Conservation (phyloP, 352 stramenopile genomes). For the Pythium volutum region DNA sequence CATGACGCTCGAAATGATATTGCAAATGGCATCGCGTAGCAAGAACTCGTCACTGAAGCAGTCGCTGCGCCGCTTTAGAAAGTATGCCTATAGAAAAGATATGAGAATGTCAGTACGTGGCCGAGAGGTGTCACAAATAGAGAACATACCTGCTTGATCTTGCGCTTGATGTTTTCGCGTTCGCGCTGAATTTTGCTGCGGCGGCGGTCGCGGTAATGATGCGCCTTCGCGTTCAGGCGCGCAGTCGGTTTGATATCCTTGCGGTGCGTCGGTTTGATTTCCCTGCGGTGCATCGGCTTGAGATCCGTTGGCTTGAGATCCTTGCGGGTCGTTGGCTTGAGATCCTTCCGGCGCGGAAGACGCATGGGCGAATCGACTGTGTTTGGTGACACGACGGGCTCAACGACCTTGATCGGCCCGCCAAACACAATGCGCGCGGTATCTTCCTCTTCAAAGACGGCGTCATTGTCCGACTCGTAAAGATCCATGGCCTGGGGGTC, state of each 20-base stretch:
- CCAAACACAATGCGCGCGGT: not conserved
- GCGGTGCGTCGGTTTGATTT: not conserved
- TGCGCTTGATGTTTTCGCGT: conserved; percentile 21
- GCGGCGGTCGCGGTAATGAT: conserved; percentile 8
- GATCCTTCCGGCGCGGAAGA: not conserved
- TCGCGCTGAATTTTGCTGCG: conserved; percentile 20
- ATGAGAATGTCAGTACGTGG: not conserved
- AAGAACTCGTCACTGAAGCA: conserved; percentile 12
- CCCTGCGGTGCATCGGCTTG: not conserved
- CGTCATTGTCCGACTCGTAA: not conserved
- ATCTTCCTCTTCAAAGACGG: not conserved
- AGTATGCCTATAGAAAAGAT: conserved; percentile 3
- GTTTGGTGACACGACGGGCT: not conserved
- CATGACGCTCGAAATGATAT: not conserved
- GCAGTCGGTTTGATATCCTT: not conserved
- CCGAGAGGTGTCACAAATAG: not conserved
- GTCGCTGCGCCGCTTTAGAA: not conserved
- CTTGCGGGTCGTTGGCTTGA: not conserved
- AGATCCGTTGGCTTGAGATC: not conserved
- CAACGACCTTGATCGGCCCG: not conserved
- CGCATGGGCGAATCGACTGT: not conserved
- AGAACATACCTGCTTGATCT: conserved; percentile 17
- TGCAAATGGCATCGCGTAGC: conserved; percentile 3
- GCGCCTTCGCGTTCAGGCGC: not conserved
- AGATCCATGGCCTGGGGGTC: not conserved